Evolutionary conservation across 345 rosid species (phyloP), one percentile per base, ranked within the genome.

Genomic region (Populus euphratica): DNA sequence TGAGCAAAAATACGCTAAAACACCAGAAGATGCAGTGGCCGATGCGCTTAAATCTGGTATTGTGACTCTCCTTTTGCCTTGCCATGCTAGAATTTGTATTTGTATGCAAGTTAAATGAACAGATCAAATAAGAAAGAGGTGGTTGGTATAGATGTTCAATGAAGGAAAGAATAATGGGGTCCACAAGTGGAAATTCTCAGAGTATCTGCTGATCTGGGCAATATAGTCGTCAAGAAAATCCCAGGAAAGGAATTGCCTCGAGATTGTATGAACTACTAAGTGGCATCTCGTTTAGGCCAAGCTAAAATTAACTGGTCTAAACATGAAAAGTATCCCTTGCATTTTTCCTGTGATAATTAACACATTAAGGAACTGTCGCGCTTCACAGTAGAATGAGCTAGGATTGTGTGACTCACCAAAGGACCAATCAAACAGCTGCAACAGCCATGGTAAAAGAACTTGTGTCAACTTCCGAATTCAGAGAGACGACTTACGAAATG

Each of bases 41-140:
- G 91, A 87, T 75, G 96, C 89, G 50, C 97, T 93, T 75, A 91
- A 85, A 85, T 97, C 99, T 5, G 98, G 96, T 88, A 83, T 4
- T 27, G 38, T 63, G 71, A 29, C 18, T 27, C 62, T 54, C 23
- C 62, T 54, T 8, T 21, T 56, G 13, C 14, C 9, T n/a, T n/a
- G 27, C 14, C 71, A 77, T 38, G 36, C 27, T 20, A 29, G 21
- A 31, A 11, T 38, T 9, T 65, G 39, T 31, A 31, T 7, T 65
- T 65, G 16, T 65, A 29, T 18, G n/a, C 69, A 65, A 12, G 38
- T 29, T 64, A 13, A 65, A 65, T 65, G 68, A 65, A 65, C 39
- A 16, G 11, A 10, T 56, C 14, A 23, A 56, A 56, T 56, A 56
- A 18, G 59, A 8, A 52, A 18, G 20, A 18, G 50, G 7, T 52